Percentiles rank a stretch among this genome's conserved stretches.
These are phyloP conservation scores for Agarophyton chilense DNA, from an alignment of 23 red algal genomes.

Conservation along the genomic window DNA sequence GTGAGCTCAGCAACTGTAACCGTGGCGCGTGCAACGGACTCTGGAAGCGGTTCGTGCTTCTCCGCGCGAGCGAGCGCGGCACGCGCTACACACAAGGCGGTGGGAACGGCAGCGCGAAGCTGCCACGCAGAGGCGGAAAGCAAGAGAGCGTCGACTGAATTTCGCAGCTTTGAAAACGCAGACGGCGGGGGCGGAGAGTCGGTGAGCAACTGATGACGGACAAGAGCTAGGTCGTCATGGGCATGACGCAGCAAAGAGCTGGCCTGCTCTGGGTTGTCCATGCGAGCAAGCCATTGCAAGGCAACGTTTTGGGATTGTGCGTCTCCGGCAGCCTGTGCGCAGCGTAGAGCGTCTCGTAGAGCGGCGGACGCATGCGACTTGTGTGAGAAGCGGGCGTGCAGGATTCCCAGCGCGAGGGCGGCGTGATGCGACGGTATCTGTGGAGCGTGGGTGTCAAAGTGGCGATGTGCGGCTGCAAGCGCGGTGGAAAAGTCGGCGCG, in stretches of 20 bases:
- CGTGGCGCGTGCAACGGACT: background rate
- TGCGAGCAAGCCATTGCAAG: conserved; percentile 49
- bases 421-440: conserved; percentile 44
- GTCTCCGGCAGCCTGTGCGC: conserved; percentile 50
- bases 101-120: conserved; percentile 36
- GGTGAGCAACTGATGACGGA: conserved; percentile 11
- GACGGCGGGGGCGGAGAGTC: background rate
- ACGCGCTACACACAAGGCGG: conserved; percentile 32
- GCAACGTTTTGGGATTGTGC: background rate
- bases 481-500: conserved; percentile 25
- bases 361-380: conserved; percentile 24
- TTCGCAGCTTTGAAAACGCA: background rate
- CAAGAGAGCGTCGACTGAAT: conserved; percentile 12
- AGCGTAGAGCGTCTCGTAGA: conserved; percentile 50
- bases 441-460: conserved; percentile 57
- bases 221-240: conserved; percentile 15
- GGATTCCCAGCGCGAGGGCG: conserved; percentile 35
- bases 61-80: conserved; percentile 10
- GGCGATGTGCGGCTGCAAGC: conserved; percentile 17
- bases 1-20: conserved; percentile 33
- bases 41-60: background rate
- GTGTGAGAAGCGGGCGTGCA: conserved; percentile 51
- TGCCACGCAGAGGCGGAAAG: conserved; percentile 49
- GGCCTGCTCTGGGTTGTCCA: background rate
- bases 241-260: conserved; percentile 30